These are phyloP conservation scores for Penicillium sclerotigenum DNA, from an alignment of 2,329 filamentous ascomycete species.

Conservation along the genomic window DNA sequence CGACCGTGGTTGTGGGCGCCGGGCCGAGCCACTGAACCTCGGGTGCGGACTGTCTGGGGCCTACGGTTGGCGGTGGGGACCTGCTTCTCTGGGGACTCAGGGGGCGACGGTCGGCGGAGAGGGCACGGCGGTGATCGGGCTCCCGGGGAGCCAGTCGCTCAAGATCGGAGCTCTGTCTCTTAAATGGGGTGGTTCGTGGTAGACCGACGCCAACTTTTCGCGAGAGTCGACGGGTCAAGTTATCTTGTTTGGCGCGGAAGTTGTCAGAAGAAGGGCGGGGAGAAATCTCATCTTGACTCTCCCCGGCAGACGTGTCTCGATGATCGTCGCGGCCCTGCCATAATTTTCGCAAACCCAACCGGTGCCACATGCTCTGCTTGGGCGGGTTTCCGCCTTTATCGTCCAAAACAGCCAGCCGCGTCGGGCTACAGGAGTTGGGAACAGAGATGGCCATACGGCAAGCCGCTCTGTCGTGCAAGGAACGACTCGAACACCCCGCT, in stretches of 20 bases:
- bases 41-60: slow-evolving; percentile 41
- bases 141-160: slow-evolving; percentile 67
- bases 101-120: slow-evolving; percentile 54
- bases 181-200: slow-evolving; percentile 74
- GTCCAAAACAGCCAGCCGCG: slow-evolving; percentile 35
- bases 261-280: slow-evolving; percentile 20
- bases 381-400: slow-evolving; percentile 28
- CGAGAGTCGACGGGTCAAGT: slow-evolving; percentile 37
- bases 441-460: slow-evolving; percentile 45
- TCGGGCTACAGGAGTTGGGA: slow-evolving; percentile 36
- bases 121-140: slow-evolving; percentile 63
- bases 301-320: slow-evolving; percentile 29
- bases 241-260: slow-evolving; percentile 27
- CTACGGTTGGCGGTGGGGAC: slow-evolving; percentile 40
- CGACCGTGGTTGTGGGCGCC: slow-evolving; percentile 31
- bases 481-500: slow-evolving; percentile 37
- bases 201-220: slow-evolving; percentile 68
- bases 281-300: slow-evolving; percentile 14
- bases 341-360: slow-evolving; percentile 41
- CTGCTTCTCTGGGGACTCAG: slow-evolving; percentile 45
- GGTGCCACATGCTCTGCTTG: slow-evolving; percentile 48
- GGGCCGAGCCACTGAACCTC: slow-evolving; percentile 40
- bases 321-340: slow-evolving; percentile 42
- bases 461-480: slow-evolving; percentile 29
- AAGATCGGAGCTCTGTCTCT: slow-evolving; percentile 78